phyloP scores from a whole-genome alignment of 371 early-diverging fungal genomes.

The Amoeboaphelidium protococcarum region DNA sequence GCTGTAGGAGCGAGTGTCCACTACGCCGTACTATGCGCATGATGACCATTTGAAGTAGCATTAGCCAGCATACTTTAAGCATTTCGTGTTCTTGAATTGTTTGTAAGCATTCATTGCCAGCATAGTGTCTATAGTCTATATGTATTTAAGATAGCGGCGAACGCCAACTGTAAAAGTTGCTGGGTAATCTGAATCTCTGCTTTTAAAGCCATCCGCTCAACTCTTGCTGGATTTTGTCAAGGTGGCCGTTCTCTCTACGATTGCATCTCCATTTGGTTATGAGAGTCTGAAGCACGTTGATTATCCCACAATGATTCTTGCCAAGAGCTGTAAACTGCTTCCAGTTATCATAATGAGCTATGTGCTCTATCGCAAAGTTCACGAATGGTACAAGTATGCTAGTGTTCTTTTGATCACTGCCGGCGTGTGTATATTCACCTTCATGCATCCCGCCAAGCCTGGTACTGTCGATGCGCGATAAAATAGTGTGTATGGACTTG shows the following conservation, averaged over 20 bases:
- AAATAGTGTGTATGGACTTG: slow-evolving; percentile 42
- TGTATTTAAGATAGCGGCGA: slow-evolving; percentile 19
- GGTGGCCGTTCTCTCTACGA: slow-evolving; percentile 39
- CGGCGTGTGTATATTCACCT: slow-evolving; percentile 79
- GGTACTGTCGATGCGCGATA: slow-evolving; percentile 11
- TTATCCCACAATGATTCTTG: slow-evolving; percentile 88
- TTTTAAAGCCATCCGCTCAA: slow-evolving; percentile 13
- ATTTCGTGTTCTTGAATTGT: slow-evolving; percentile 63
- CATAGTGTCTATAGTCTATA: slow-evolving; percentile 38
- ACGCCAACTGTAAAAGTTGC: neutral
- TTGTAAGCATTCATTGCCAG: slow-evolving; percentile 53
- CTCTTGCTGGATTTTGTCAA: slow-evolving; percentile 31
- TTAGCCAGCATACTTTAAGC: slow-evolving; percentile 23
- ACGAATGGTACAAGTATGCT: slow-evolving; percentile 52
- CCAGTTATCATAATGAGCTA: slow-evolving; percentile 88
- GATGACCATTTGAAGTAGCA: slow-evolving; percentile 17
- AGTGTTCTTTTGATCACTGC: slow-evolving; percentile 56
- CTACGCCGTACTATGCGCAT: slow-evolving; percentile 32
- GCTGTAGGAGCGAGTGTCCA: slow-evolving; percentile 71
- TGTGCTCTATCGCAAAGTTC: slow-evolving; percentile 55
- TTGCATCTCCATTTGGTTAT: slow-evolving; percentile 79
- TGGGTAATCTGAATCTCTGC: neutral
- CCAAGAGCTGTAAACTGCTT: slow-evolving; percentile 89
- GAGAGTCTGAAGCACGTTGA: slow-evolving; percentile 73
- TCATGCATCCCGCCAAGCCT: slow-evolving; percentile 26